Evolutionary conservation across 306 rosid species (phyloP).

Genomic region (Prinsepia uniflora): DNA sequence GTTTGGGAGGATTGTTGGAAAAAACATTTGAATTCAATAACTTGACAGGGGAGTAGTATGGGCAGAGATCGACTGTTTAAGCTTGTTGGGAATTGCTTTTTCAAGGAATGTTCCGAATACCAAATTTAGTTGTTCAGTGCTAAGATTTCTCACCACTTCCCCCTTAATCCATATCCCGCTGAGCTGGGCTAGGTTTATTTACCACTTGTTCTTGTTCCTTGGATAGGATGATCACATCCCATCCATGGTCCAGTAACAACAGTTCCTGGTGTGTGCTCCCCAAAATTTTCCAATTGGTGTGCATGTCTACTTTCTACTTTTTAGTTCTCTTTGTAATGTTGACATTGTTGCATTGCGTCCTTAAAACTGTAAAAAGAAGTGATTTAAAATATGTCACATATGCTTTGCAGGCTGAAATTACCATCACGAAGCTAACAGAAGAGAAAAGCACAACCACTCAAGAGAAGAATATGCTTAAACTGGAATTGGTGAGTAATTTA

Average conservation of each 20-base stretch:
- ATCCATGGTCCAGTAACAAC: slow-evolving; percentile 16
- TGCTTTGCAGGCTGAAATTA: slow-evolving; percentile 61
- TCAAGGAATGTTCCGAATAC: neutral
- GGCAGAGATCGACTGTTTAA: neutral
- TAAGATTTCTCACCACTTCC: neutral
- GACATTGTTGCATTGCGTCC: neutral
- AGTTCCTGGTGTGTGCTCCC: slow-evolving; percentile 14
- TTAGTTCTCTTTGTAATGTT: slow-evolving; percentile 4
- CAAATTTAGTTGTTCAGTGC: neutral
- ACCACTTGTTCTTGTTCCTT: neutral
- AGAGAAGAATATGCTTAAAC: slow-evolving; percentile 58
- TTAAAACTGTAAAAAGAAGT: slow-evolving; percentile 18
- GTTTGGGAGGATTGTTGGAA: slow-evolving; percentile 19
- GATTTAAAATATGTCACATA: slow-evolving; percentile 17
- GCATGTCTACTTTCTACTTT: slow-evolving; percentile 1
- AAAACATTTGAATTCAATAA: slow-evolving; percentile 10
- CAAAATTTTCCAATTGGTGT: neutral
- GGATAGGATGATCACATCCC: slow-evolving; percentile 20
- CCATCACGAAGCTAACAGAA: slow-evolving; percentile 54
- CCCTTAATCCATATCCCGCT: neutral
- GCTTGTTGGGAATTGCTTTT: neutral
- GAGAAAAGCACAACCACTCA: slow-evolving; percentile 41
- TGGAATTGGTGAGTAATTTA: slow-evolving; percentile 56
- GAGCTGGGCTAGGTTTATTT: neutral
- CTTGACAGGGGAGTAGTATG: slow-evolving; percentile 6